phyloP scores from a whole-genome alignment of 345 rosid genomes.

The Aegle marmelos region DNA sequence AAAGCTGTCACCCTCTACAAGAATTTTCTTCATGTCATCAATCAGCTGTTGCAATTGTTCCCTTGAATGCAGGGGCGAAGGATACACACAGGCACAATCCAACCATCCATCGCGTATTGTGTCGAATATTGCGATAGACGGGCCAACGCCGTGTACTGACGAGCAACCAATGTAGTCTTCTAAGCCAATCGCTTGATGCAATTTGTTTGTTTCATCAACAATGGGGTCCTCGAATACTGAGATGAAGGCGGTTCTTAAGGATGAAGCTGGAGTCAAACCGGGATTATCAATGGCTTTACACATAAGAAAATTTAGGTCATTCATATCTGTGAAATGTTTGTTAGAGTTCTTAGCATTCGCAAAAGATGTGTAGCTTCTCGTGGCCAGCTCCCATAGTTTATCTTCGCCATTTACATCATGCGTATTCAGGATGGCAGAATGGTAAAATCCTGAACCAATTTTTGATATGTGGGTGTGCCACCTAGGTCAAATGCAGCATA shows the following conservation, averaged over 20 bases:
- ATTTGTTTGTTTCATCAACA: conserved; percentile 24
- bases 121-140: conserved; percentile 60
- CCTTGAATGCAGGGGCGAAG: conserved; percentile 76
- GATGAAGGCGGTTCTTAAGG: conserved; percentile 60
- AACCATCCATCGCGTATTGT: conserved; percentile 54
- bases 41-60: conserved; percentile 58
- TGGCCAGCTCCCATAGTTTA: conserved; percentile 61
- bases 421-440: conserved; percentile 65
- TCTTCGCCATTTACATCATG: conserved; percentile 56
- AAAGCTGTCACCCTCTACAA: conserved; percentile 24
- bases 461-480: background rate
- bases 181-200: conserved; percentile 35
- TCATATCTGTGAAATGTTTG: conserved; percentile 80
- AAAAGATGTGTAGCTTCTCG: conserved; percentile 47
- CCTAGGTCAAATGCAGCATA: background rate
- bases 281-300: conserved; percentile 85
- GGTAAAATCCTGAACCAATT: conserved; percentile 61
- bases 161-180: conserved; percentile 62
- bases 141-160: conserved; percentile 74
- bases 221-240: conserved; percentile 72
- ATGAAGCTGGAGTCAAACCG: conserved; percentile 57
- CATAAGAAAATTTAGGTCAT: conserved; percentile 74
- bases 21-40: conserved; percentile 51
- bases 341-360: conserved; percentile 46
- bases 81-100: conserved; percentile 70